Evolutionary conservation across 257 asterid genomes (phyloP).

Genomic region (Lithospermum erythrorhizon): DNA sequence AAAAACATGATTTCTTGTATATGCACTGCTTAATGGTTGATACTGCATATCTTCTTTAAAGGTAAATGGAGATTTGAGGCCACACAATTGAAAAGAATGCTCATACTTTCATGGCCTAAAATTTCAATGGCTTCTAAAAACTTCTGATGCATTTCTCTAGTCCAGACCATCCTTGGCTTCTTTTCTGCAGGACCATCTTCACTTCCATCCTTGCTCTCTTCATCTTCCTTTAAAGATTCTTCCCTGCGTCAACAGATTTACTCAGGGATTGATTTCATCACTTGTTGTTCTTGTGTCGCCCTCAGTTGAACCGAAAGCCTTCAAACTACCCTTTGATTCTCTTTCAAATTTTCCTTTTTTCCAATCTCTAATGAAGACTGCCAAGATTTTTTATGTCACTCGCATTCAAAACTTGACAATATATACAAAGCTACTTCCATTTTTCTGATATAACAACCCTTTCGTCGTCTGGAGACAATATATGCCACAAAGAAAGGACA

Average conservation of each 20-base stretch:
- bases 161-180: constrained; percentile 59
- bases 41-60: constrained; percentile 17
- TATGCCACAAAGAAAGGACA: no score
- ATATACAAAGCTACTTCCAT: constrained; percentile 25
- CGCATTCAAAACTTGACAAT: constrained; percentile 17
- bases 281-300: constrained; percentile 11
- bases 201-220: constrained; percentile 14
- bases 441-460: constrained; percentile 20
- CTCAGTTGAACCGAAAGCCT: constrained; percentile 14
- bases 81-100: no score
- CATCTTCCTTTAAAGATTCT: constrained; percentile 8
- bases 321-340: constrained; percentile 7
- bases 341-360: constrained; percentile 11
- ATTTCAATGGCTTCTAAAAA: constrained; percentile 51
- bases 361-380: constrained; percentile 23
- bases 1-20: constrained; percentile 4
- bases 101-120: constrained; percentile 44
- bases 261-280: constrained; percentile 3
- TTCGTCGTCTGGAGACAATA: constrained; percentile 31
- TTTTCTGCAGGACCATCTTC: constrained; percentile 20
- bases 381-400: constrained; percentile 31
- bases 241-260: constrained; percentile 13
- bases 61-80: constrained; percentile 12
- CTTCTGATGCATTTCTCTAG: constrained; percentile 44
- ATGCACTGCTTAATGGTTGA: constrained; percentile 7